Percentiles rank a stretch among this genome's conserved stretches.
phyloP scores from a whole-genome alignment of 2,329 filamentous ascomycete species.

The Celoporthe dispersa region DNA sequence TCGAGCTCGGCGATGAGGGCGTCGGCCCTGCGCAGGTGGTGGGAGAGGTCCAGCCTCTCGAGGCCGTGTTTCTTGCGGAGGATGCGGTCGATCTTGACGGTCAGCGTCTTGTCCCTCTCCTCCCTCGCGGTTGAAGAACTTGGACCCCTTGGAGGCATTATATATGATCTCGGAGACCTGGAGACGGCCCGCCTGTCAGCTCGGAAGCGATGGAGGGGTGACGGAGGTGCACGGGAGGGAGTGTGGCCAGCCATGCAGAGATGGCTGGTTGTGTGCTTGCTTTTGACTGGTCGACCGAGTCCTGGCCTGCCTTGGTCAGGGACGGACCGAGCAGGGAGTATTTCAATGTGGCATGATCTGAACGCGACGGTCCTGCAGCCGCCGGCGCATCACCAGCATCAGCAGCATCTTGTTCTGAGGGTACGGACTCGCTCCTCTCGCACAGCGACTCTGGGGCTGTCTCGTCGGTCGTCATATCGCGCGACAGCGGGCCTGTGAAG shows the following conservation, averaged over 20 bases:
- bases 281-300: constrained; percentile 89
- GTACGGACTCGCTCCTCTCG: neutral
- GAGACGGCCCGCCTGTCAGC: constrained; percentile 8
- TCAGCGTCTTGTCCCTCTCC: constrained; percentile 77
- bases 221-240: neutral
- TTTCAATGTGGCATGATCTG: constrained; percentile 68
- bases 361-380: neutral
- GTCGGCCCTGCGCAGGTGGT: constrained; percentile 77
- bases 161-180: constrained; percentile 96
- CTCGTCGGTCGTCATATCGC: neutral
- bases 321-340: constrained; percentile 90
- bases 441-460: neutral
- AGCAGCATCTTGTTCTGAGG: neutral
- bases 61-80: constrained; percentile 75
- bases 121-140: constrained; percentile 95
- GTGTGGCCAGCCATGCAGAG: neutral
- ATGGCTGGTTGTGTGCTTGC: constrained; percentile 43
- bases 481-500: neutral
- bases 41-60: constrained; percentile 74
- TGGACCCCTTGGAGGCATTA: constrained; percentile 93
- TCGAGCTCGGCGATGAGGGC: constrained; percentile 82
- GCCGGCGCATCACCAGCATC: neutral
- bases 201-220: neutral
- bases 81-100: constrained; percentile 82
- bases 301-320: constrained; percentile 90